Base-by-base conservation (phyloP, 352 stramenopile species). In the Globisporangium nodosum region DNA sequence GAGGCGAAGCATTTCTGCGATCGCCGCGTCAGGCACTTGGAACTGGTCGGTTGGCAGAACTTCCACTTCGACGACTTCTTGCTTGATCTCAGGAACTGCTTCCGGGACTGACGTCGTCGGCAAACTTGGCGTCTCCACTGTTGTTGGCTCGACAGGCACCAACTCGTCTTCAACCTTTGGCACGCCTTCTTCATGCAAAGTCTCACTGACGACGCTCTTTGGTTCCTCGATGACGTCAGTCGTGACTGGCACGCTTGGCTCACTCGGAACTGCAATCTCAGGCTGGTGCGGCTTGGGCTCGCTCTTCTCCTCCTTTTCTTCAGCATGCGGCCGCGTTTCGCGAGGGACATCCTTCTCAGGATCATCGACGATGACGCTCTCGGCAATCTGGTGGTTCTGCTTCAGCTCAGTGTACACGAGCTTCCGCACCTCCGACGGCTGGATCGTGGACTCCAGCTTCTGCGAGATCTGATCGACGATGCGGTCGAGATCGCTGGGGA, bases 391-490 rank as follows among this genome's bases (percentile, higher is more conserved):
- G 8, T 52, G 53, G 39, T 65, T 59, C 24, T 65, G 21, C 52
- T 54, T 56, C 15, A 65, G 53, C 42, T 65, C 59, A n/a, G 52
- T 52, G 53, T 60, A 65, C 27, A 65, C 59, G 13, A 65, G 37
- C 47, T 65, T 60, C 20, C 53, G 59, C 3, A 65, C 59, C 24
- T 60, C 59, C 27, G 59, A 65, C 15, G 59, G 42, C 27, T 60
- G 52, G 13, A 51, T 35, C 9, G 55, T 50, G 4, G 61, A 58
- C 30, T 65, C 52, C 30, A 68, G 18, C 11, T 65, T 65, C 24
- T 61, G 57, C 6, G 62, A 58, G 24, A 68, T 68, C 39, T 54
- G 62, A 16, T 65, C 51, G 18, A 68, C 62, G 27, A 68, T 65
- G 40, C 46, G 27, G 37, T 65, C 62, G 18, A 68, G 45, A 31